Evolutionary conservation across 208 protist species (phyloP).

Genomic region (Crithidia expoeki): DNA sequence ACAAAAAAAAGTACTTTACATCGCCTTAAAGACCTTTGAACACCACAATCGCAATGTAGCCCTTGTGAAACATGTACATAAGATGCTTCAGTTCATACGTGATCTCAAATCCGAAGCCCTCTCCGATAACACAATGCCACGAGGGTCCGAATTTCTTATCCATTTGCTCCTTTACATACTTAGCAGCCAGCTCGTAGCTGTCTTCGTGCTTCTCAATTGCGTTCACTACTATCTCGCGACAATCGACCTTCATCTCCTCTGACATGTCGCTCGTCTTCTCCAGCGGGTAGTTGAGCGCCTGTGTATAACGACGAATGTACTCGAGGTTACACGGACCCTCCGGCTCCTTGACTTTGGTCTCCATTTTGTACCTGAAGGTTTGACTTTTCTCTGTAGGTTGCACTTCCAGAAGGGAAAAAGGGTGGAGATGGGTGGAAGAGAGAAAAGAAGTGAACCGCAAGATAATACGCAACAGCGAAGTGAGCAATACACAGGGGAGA

Average conservation of each 20-base stretch:
- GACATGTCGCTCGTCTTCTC: slow-evolving; percentile 96
- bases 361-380: slow-evolving; percentile 31
- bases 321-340: slow-evolving; percentile 82
- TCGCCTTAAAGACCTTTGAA: slow-evolving; percentile 91
- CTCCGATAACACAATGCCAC: slow-evolving; percentile 95
- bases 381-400: not conserved
- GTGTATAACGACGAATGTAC: slow-evolving; percentile 79
- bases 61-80: slow-evolving; percentile 95
- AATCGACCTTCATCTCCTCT: slow-evolving; percentile 94
- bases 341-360: slow-evolving; percentile 74
- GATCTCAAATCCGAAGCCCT: slow-evolving; percentile 95
- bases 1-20: slow-evolving; percentile 14
- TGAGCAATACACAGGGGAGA: too few relatives aligned
- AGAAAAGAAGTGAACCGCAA: not conserved
- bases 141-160: slow-evolving; percentile 95
- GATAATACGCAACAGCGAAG: too few relatives aligned
- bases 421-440: not conserved
- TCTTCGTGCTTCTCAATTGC: slow-evolving; percentile 92
- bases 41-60: slow-evolving; percentile 92
- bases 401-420: slow-evolving; percentile 6
- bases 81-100: slow-evolving; percentile 94
- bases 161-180: slow-evolving; percentile 95
- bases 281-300: slow-evolving; percentile 79
- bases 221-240: slow-evolving; percentile 94
- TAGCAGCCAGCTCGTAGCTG: slow-evolving; percentile 94